Conservation (phyloP, 192 early-diverging fungal genomes). For the Umbelopsis vinacea region DNA sequence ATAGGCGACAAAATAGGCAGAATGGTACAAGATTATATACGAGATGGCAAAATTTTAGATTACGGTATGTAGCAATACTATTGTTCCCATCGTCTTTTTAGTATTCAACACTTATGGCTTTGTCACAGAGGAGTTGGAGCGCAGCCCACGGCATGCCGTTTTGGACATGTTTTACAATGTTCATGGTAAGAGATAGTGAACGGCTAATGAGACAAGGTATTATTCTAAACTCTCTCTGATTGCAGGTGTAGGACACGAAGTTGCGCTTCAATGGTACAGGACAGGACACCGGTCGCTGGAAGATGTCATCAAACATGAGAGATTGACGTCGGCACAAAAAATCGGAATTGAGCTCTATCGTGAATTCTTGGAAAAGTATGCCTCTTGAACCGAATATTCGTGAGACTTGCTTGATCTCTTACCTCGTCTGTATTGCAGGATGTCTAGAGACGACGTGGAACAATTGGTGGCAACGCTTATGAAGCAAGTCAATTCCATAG, state of each 20-base stretch:
- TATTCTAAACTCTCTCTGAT: neutral
- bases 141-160: neutral
- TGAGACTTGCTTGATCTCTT: neutral
- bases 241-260: constrained; percentile 4
- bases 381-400: neutral
- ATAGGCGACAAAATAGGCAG: neutral
- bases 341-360: neutral
- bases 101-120: neutral
- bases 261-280: neutral
- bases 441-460: constrained; percentile 4
- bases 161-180: constrained; percentile 20
- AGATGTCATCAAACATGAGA: neutral
- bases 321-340: neutral
- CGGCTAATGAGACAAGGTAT: too few species aligned
- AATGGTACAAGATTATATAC: constrained; percentile 3
- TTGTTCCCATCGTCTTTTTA: neutral
- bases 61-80: neutral
- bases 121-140: neutral
- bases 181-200: neutral
- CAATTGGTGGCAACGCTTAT: neutral
- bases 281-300: constrained; percentile 1
- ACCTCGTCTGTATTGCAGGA: neutral
- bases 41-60: neutral
- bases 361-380: constrained; percentile 17
- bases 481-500: neutral